Conservation (phyloP, 768 basidiomycete genomes). For the Termitomyces bulborhizus region DNA sequence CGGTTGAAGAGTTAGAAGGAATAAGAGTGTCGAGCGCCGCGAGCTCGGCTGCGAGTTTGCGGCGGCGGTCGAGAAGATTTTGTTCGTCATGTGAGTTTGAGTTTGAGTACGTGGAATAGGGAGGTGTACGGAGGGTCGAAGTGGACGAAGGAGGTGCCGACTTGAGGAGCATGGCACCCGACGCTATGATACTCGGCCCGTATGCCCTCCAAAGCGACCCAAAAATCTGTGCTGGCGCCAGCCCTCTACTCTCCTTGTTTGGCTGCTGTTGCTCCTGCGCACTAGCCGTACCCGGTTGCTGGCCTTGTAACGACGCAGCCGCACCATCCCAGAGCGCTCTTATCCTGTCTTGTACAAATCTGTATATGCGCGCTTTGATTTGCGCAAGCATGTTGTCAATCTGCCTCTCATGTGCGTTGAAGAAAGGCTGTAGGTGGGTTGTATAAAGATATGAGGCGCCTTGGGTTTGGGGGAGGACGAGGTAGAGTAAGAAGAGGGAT, state of each 20-base stretch:
- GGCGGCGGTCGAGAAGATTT: slow-evolving; percentile 37
- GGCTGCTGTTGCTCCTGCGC: slow-evolving; percentile 30
- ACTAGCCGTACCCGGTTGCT: slow-evolving; percentile 23
- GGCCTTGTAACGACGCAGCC: slow-evolving; percentile 30
- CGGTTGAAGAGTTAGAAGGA: slow-evolving; percentile 27
- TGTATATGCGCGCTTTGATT: slow-evolving; percentile 50
- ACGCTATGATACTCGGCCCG: slow-evolving; percentile 65
- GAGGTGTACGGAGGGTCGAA: not conserved
- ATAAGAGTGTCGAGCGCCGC: slow-evolving; percentile 32
- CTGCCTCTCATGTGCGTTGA: slow-evolving; percentile 73
- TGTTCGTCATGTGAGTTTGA: slow-evolving; percentile 1
- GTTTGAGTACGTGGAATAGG: not conserved
- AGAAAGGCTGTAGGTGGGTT: slow-evolving; percentile 75
- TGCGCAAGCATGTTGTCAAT: slow-evolving; percentile 79
- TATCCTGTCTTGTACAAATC: slow-evolving; percentile 59
- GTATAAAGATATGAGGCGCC: slow-evolving; percentile 85
- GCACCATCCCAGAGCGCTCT: slow-evolving; percentile 63
- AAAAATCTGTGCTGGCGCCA: slow-evolving; percentile 58
- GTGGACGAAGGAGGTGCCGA: slow-evolving; percentile 19
- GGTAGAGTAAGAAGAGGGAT: slow-evolving; percentile 80
- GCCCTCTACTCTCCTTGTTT: slow-evolving; percentile 19
- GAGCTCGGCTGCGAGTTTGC: slow-evolving; percentile 53
- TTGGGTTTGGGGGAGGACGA: slow-evolving; percentile 84
- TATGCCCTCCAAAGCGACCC: slow-evolving; percentile 73
- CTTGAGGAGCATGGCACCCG: slow-evolving; percentile 56